Base-by-base conservation (phyloP, 2,329 filamentous ascomycete genomes). In the Verticillium nonalfalfae region DNA sequence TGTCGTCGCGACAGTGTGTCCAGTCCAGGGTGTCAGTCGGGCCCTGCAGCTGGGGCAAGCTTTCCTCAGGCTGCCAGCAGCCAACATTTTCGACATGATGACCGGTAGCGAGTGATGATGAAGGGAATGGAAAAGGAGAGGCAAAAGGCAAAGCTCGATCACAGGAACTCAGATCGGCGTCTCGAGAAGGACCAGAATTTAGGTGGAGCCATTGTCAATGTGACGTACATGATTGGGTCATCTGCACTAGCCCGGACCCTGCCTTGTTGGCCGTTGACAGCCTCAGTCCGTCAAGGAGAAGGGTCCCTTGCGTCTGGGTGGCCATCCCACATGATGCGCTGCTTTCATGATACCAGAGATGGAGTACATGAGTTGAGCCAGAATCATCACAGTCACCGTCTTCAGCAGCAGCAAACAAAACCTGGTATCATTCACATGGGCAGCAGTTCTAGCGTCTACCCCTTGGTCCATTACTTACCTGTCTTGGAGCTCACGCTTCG, bases 1-100 rank as follows among this genome's bases (percentile, higher is more conserved):
- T 50, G 50, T 21, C 18, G 45, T 50, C n/a, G 45, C n/a, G n/a
- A n/a, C 18, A 9, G n/a, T 21, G 7, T 21, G 45, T 7, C 45
- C 18, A n/a, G n/a, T 50, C 45, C n/a, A 26, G n/a, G 45, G 7
- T 11, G 45, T 21, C 45, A 63, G 15, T 2, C 59, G 62, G 40
- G 64, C 60, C 26, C 62, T 52, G 40, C 62, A 65, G 59, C 56
- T 60, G 1, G 62, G 64, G 7, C 64, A 64, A 14, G 59, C 60
- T 15, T 61, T 64, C 26, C 60, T 57, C 4, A 65, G 58, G 35
- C 64, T 60, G 26, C 63, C 59, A 26, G 63, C 63, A 35, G 40
- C 58, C 58, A 54, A 36, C 39, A 54, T 54, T 26, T 35, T 50
- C 15, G 45, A 59, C 58, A 59, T 59, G 21, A 21, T 50, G 45